These are phyloP conservation scores for Hyphopichia burtonii DNA, from an alignment of 1,139 yeast species.

Conservation along the genomic window DNA sequence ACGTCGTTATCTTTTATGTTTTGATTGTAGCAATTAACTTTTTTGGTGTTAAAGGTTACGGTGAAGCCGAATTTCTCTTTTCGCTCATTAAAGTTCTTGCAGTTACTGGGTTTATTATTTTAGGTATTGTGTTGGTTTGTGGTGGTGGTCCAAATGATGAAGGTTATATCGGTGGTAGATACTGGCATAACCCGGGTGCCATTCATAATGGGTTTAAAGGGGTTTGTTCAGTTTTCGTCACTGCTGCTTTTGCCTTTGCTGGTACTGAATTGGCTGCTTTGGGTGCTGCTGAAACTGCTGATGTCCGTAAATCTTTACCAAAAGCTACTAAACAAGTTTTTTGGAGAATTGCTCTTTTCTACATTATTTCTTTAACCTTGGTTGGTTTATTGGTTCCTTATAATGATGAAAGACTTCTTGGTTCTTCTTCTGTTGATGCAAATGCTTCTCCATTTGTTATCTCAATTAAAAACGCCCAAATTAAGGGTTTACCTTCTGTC, in stretches of 20 bases:
- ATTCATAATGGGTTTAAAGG: constrained; percentile 29
- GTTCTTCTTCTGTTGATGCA: constrained; percentile 26
- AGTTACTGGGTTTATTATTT: constrained; percentile 27
- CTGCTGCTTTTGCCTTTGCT: constrained; percentile 28
- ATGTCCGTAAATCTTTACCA: constrained; percentile 34
- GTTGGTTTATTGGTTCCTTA: constrained; percentile 37
- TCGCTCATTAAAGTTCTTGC: constrained; percentile 18
- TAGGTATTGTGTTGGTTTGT: constrained; percentile 19
- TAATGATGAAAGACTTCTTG: constrained; percentile 29
- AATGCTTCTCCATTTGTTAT: constrained; percentile 35
- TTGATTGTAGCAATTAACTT: constrained; percentile 23
- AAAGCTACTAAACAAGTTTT: constrained; percentile 33
- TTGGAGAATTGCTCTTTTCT: constrained; percentile 30
- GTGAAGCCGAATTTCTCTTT: constrained; percentile 32
- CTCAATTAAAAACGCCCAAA: constrained; percentile 31
- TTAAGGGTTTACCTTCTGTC: constrained; percentile 31
- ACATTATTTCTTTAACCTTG: constrained; percentile 31
- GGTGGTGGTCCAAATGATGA: constrained; percentile 27
- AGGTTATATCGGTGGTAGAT: constrained; percentile 28
- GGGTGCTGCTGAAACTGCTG: constrained; percentile 32
- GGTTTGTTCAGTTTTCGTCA: constrained; percentile 26
- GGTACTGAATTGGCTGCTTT: constrained; percentile 33
- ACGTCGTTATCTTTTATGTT: constrained; percentile 27
- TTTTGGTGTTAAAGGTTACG: constrained; percentile 29
- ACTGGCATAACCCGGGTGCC: constrained; percentile 26